Base-by-base conservation (phyloP, 768 basidiomycete species). In the Boletales sp. region DNA sequence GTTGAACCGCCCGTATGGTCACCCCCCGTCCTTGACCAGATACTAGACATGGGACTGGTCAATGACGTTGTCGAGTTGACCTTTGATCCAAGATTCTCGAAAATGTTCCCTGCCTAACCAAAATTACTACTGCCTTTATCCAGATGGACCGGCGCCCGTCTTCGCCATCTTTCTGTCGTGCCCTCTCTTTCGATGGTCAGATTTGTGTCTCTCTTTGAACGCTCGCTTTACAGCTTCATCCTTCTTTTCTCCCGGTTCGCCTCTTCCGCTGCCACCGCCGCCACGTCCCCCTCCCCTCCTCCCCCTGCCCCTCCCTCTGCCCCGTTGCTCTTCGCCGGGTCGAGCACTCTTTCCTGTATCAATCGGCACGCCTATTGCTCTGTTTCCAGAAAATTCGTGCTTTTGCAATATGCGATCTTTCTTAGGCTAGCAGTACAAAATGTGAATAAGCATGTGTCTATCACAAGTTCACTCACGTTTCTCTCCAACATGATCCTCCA, bases 401-500 rank as follows among this genome's bases (percentile, higher is more conserved):
- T 87, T 91, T 53, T 79, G 74, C 3, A 86, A 67, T 51, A 93
- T 79, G 65, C 75, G 82, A 46, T 87, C 86, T 63, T 90, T 88
- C 56, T 79, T 80, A 3, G 86, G 86, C 83, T 88, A 60, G 4
- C 27, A 46, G 27, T 8, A 24, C n/a, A n/a, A 49, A 30, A 39
- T 37, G 51, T 54, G 27, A 58, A 52, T 32, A 41, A 8, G 27
- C 53, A 36, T 50, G 50, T 40, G 50, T 41, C 41, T 30, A 48
- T 38, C 14, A 48, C 15, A 53, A 31, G 47, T 48, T 2, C 54
- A 74, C 87, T 53, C 60, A 95, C 94, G 60, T 94, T 86, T 57
- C 86, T 72, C 50, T 97, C 94, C 50, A 97, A 66, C 86, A 95
- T 91, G 48, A 89, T 83, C 49, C 70, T 79, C 93, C 93, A 97